Evolutionary conservation across 2,329 filamentous ascomycete genomes (phyloP).

Genomic region (Clathrospora elynae): DNA sequence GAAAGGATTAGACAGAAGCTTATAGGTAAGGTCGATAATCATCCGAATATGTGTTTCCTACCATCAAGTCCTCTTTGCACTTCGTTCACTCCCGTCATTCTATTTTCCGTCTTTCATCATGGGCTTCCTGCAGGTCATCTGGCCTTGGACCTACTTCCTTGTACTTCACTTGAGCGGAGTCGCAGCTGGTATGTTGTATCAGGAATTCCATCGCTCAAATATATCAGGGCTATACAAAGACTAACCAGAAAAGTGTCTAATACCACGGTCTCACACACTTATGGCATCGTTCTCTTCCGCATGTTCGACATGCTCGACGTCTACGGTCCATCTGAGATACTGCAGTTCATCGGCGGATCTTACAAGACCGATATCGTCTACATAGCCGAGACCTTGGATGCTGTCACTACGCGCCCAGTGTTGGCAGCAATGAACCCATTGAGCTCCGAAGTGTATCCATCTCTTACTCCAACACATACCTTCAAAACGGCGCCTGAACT

Average conservation of each 20-base stretch:
- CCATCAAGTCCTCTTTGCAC: no score
- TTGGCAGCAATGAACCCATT: conserved; percentile 30
- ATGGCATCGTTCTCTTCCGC: conserved; percentile 35
- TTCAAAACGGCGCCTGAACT: conserved; percentile 58
- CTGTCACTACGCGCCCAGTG: conserved; percentile 32
- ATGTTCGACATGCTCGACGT: conserved; percentile 39
- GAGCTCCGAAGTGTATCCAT: conserved; percentile 41
- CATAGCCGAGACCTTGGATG: conserved; percentile 35
- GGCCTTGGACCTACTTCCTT: conserved; percentile 1
- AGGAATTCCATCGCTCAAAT: no score
- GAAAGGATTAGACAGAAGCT: no score
- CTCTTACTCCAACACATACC: conserved; percentile 57
- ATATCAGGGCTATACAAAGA: background rate
- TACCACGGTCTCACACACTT: conserved; percentile 25
- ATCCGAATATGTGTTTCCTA: no score
- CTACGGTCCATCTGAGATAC: conserved; percentile 51
- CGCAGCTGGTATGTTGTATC: conserved; percentile 2
- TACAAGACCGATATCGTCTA: conserved; percentile 30
- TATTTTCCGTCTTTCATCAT: background rate
- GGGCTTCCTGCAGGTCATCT: conserved; percentile 7
- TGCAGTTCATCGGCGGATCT: conserved; percentile 39
- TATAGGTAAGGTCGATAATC: no score
- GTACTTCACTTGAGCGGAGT: background rate
- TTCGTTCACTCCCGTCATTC: no score
- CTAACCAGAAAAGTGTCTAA: conserved; percentile 7